Conservation (phyloP, 78 protist genomes). For the Guillardia theta region DNA sequence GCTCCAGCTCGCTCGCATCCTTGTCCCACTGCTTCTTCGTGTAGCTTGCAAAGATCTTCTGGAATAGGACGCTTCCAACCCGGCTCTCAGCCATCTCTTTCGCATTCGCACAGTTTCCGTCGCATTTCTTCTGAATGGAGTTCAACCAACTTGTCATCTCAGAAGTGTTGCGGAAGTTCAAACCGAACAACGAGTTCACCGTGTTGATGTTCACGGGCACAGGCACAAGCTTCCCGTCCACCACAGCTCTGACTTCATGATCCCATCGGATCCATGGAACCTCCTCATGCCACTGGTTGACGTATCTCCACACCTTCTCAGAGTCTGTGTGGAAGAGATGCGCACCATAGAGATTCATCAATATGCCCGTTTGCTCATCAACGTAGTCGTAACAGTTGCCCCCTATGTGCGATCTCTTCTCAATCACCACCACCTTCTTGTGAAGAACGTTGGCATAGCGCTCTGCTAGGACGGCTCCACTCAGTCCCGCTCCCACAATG, state of each 20-base stretch:
- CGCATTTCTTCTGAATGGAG: background rate
- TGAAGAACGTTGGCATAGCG: background rate
- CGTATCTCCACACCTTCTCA: background rate
- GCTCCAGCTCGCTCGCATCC: background rate
- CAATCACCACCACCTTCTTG: background rate
- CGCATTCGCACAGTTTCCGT: background rate
- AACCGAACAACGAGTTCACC: background rate
- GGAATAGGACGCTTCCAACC: background rate
- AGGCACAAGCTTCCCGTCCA: background rate
- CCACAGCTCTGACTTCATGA: background rate
- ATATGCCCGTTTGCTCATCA: background rate
- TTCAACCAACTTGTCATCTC: background rate
- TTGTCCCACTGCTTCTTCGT: conserved; percentile 12
- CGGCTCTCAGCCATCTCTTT: background rate
- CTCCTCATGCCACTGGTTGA: background rate
- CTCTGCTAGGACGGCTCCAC: conserved; percentile 11
- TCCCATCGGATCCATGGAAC: background rate
- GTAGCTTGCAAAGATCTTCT: background rate
- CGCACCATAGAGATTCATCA: background rate
- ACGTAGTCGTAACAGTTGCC: conserved; percentile 13
- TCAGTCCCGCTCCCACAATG: conserved; percentile 16
- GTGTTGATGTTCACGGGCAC: background rate
- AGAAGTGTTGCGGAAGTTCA: background rate
- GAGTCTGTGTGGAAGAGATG: background rate
- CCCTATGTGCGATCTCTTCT: background rate